Base-by-base conservation (phyloP, 768 basidiomycete genomes). In the Phaeotremella skinneri region DNA sequence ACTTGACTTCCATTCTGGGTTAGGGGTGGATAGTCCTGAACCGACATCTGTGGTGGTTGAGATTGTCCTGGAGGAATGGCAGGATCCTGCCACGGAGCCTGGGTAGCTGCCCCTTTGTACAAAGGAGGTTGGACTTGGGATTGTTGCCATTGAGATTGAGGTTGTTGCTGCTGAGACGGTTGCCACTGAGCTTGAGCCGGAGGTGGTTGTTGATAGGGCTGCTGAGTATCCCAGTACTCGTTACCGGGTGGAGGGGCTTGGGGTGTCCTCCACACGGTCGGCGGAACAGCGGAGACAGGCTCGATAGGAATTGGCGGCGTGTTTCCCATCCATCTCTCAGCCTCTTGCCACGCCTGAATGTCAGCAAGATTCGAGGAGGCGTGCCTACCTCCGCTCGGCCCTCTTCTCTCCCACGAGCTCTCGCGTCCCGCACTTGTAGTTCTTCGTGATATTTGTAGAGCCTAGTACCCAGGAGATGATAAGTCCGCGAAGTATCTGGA, bases 241-340 rank as follows among this genome's bases (percentile, higher is more conserved):
- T 3, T 11, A 61, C 55, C 34, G 16, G 27, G 34, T 59, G 49
- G 47, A 62, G 55, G 54, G 53, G 63, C 39, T 64, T 66, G 6
- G 59, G 72, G n/a, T 69, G 25, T 16, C 26, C 26, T 27, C 34
- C 52, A 42, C 3, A 71, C 71, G 0, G 64, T 59, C 3, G 49
- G 55, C 2, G 73, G 71, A 6, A 73, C 55, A 13, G 30, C 45
- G 21, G 62, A 68, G 25, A 74, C 60, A 2, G 72, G 75, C 13
- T 74, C 74, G 59, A 72, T 58, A 7, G 73, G 75, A 39, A 76
- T 75, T 14, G 75, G 75, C 16, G 75, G 75, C 2, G 64, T 56
- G 29, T 47, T 56, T n/a, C 70, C 70, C 75, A 76, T 75, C 73
- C 73, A 76, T 45, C 68, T 30, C 58, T 69, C 71, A 23, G 72